Evolutionary conservation across 208 protist species (phyloP).

Genomic region (Spongospora subterranea): DNA sequence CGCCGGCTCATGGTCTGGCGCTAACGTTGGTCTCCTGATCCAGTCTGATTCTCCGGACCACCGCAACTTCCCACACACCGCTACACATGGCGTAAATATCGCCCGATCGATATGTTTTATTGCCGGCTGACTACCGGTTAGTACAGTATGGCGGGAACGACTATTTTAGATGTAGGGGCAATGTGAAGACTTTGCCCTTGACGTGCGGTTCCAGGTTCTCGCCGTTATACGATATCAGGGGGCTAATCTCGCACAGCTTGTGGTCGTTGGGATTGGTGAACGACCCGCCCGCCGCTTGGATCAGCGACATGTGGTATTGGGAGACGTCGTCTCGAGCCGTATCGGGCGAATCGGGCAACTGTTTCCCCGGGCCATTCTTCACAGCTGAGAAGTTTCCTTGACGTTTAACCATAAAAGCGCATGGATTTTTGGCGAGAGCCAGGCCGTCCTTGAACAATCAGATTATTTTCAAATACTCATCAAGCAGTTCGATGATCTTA

Average conservation of each 20-base stretch:
- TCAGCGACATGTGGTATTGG: conserved; percentile 55
- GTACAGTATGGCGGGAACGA: neutral
- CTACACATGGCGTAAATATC: too few species aligned
- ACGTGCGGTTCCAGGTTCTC: conserved; percentile 20
- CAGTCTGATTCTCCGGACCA: neutral
- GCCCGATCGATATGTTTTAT: too few species aligned
- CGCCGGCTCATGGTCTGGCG: neutral
- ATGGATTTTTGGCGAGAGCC: conserved; percentile 35
- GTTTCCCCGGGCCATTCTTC: conserved; percentile 22
- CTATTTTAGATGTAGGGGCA: conserved; percentile 19
- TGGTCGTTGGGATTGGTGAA: neutral
- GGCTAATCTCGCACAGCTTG: conserved; percentile 30
- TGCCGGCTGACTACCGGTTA: neutral
- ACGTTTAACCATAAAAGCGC: conserved; percentile 47
- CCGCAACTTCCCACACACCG: too few species aligned
- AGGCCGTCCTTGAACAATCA: neutral
- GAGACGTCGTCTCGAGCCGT: conserved; percentile 23
- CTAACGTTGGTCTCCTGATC: neutral
- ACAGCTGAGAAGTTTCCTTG: conserved; percentile 26
- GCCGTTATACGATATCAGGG: conserved; percentile 58
- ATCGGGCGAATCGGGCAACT: conserved; percentile 30
- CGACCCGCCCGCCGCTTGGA: conserved; percentile 16
- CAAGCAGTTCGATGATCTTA: conserved; percentile 7
- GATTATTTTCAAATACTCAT: neutral
- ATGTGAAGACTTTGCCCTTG: conserved; percentile 38